Evolutionary conservation across 106 monocot species (phyloP).

Genomic region (Vanilla planifolia): DNA sequence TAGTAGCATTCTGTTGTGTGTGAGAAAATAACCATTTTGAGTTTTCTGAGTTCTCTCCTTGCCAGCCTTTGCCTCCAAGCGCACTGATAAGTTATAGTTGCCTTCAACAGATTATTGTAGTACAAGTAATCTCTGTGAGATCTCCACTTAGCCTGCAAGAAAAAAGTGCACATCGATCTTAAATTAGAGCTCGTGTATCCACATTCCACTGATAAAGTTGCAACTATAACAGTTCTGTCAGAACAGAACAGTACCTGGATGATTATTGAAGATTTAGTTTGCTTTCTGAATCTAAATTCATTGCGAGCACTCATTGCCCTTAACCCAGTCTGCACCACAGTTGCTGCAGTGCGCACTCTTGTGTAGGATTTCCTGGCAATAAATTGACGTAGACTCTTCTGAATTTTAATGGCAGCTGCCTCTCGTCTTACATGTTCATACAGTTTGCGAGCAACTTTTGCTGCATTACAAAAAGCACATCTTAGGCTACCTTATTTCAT

Average conservation of each 20-base stretch:
- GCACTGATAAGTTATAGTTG: conserved; percentile 73
- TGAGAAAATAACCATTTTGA: conserved; percentile 63
- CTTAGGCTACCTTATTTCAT: too few species aligned
- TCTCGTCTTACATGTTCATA: conserved; percentile 69
- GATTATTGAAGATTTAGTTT: conserved; percentile 62
- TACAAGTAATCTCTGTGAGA: conserved; percentile 51
- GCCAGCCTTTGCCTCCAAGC: conserved; percentile 90
- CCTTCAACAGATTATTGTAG: conserved; percentile 52
- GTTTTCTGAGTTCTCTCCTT: conserved; percentile 69
- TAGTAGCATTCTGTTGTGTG: background rate
- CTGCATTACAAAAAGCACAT: conserved; percentile 19
- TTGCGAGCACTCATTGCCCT: conserved; percentile 66
- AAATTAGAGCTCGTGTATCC: background rate
- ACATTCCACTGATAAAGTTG: background rate
- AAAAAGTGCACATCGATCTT: background rate
- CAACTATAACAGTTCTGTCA: background rate
- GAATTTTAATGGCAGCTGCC: conserved; percentile 68
- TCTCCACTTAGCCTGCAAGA: conserved; percentile 64
- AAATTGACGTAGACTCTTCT: conserved; percentile 50
- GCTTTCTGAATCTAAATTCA: conserved; percentile 69
- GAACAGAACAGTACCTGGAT: conserved; percentile 53
- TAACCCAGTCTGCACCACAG: conserved; percentile 64
- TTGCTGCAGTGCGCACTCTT: conserved; percentile 31
- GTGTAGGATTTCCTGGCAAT: conserved; percentile 45
- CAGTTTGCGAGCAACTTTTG: conserved; percentile 58